Percentiles rank a stretch among this genome's conserved stretches.
These are phyloP conservation scores for Cylindrotheca closterium DNA, from an alignment of 108 stramenopile genomes.

Conservation along the genomic window DNA sequence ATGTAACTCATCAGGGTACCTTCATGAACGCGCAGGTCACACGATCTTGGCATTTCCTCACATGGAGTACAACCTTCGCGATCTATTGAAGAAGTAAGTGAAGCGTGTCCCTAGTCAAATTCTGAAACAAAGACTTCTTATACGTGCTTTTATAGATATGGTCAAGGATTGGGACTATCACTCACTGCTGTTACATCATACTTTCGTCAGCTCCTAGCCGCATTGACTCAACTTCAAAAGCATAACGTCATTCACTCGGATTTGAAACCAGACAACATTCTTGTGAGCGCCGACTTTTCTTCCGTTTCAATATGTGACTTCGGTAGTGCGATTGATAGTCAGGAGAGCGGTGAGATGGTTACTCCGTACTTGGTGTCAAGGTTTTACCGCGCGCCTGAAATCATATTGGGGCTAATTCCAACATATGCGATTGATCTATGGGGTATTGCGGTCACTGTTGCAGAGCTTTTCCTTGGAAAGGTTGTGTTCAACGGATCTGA, in stretches of 20 bases:
- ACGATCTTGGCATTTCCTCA: constrained; percentile 79
- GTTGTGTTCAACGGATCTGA: constrained; percentile 88
- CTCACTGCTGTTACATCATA: constrained; percentile 89
- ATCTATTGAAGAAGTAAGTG: constrained; percentile 37
- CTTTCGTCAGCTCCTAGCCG: constrained; percentile 88
- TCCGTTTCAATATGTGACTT: constrained; percentile 93
- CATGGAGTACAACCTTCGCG: constrained; percentile 49
- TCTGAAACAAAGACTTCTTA: constrained; percentile 45
- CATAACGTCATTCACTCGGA: constrained; percentile 95
- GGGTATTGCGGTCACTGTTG: constrained; percentile 89
- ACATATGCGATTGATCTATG: constrained; percentile 93
- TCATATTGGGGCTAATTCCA: constrained; percentile 95
- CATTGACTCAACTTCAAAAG: constrained; percentile 79
- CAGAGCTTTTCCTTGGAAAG: constrained; percentile 93
- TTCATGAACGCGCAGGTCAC: constrained; percentile 26
- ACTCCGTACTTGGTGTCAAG: constrained; percentile 98
- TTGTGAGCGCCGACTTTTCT: constrained; percentile 85
- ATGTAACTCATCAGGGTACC: constrained; percentile 4
- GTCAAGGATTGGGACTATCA: constrained; percentile 90
- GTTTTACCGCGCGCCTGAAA: constrained; percentile 98
- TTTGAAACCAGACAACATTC: constrained; percentile 98
- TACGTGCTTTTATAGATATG: constrained; percentile 35
- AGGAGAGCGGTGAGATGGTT: constrained; percentile 39
- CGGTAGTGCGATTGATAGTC: constrained; percentile 87
- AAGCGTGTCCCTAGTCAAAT: neutral